These are phyloP conservation scores for Taphrina pruni DNA, from an alignment of 1,139 yeast genomes.

Conservation along the genomic window DNA sequence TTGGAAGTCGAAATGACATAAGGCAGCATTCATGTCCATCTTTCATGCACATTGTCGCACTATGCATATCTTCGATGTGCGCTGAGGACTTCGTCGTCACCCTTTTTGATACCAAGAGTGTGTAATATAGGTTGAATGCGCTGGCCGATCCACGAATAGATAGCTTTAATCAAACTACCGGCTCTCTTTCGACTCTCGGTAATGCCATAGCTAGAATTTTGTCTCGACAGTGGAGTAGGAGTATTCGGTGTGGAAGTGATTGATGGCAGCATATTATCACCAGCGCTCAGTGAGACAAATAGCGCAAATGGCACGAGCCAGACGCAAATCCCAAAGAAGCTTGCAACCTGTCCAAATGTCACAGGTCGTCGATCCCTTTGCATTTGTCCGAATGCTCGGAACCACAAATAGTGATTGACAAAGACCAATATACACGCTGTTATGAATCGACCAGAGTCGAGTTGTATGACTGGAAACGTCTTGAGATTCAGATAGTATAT, in stretches of 20 bases:
- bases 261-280: constrained; percentile 81
- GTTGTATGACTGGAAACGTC: constrained; percentile 81
- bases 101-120: constrained; percentile 32
- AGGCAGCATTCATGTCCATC: too few species aligned
- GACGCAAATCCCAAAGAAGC: constrained; percentile 89
- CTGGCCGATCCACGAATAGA: constrained; percentile 30
- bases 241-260: constrained; percentile 18
- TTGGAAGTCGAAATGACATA: too few species aligned
- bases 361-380: constrained; percentile 61
- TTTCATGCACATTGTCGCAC: too few species aligned
- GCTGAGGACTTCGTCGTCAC: constrained; percentile 21
- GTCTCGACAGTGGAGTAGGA: constrained; percentile 13
- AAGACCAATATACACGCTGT: constrained; percentile 74
- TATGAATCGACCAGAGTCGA: constrained; percentile 73
- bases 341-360: constrained; percentile 86
- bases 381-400: constrained; percentile 74
- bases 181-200: constrained; percentile 16
- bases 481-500: constrained; percentile 77
- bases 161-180: constrained; percentile 32
- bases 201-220: constrained; percentile 7
- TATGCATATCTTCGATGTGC: constrained; percentile 8
- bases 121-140: constrained; percentile 28
- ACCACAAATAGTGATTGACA: constrained; percentile 87
- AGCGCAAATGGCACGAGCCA: constrained; percentile 95
- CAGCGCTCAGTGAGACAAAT: constrained; percentile 89